Base-by-base conservation (phyloP, 805 yeast species). In the Candida broadrunensis region DNA sequence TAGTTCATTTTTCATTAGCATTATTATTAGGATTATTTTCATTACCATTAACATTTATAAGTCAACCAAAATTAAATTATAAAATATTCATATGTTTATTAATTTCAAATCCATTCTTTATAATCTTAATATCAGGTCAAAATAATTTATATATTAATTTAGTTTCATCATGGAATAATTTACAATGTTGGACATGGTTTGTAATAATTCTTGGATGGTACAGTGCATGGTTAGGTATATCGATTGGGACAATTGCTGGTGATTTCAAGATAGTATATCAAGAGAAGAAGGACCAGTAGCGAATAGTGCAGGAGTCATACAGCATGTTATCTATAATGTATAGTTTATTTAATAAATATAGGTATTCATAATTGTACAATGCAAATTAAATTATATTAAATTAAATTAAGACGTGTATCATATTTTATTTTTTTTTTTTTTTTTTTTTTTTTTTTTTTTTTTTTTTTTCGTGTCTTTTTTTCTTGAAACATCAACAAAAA, bases 181-280 rank as follows among this genome's bases (percentile, higher is more conserved):
- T 86, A 42, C 85, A 84, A 41, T 82, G 85, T 44, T 88, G 96
- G 91, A 85, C 96, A 0, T 88, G 96, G 90, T 73, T 78, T 42
- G 75, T 86, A 18, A 56, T 89, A 2, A 69, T 80, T 31, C 65
- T 83, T 32, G 86, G 88, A 0, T 89, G 96, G 96, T 58, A 82
- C 29, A 95, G 97, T 3, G 73, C 81, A 4, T 91, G 98, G 98
- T 33, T 80, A 1, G 42, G 57, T 11, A 53, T 67, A 19, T 62
- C 41, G 12, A 27, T 31, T 14, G 32, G 18, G 4, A 14, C 32
- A 14, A 17, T 29, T 29, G 7, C 12, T 5, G 32, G 32, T 14
- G 32, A 29, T 5, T 29, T 29, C 14, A 29, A 17, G 4, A 18
- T 29, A 5, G 18, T 14, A 13, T 17, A 29, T 29, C n/a, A n/a